Evolutionary conservation across 1,284 basidiomycete species (phyloP).

Genomic region (Apiotrichum sp.): DNA sequence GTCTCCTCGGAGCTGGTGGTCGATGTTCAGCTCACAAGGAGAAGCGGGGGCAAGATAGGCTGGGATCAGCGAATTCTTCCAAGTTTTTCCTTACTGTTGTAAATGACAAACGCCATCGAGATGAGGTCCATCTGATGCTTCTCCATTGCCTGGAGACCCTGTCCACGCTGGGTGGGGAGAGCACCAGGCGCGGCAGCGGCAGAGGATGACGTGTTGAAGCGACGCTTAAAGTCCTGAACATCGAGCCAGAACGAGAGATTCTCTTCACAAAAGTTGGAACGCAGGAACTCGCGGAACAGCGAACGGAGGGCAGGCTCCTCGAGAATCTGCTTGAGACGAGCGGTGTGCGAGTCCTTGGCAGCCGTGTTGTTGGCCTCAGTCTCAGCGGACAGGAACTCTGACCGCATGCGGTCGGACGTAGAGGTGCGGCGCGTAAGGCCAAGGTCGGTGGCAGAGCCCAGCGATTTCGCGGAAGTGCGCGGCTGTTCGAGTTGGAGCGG

Average conservation of each 20-base stretch:
- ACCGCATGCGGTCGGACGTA: slow-evolving; percentile 65
- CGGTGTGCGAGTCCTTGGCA: slow-evolving; percentile 77
- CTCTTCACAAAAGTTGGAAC: slow-evolving; percentile 95
- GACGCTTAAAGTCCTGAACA: slow-evolving; percentile 91
- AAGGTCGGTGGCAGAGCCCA: slow-evolving; percentile 50
- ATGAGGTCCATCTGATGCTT: slow-evolving; percentile 93
- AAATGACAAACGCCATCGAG: slow-evolving; percentile 84
- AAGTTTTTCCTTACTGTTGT: slow-evolving; percentile 41
- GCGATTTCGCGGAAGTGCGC: slow-evolving; percentile 20
- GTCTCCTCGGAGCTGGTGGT: slow-evolving; percentile 91
- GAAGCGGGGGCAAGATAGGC: slow-evolving; percentile 92
- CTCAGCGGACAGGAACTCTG: slow-evolving; percentile 18
- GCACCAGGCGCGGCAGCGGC: slow-evolving; percentile 60
- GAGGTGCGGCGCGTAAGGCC: slow-evolving; percentile 72
- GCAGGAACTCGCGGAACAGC: slow-evolving; percentile 89
- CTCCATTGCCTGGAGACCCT: slow-evolving; percentile 85
- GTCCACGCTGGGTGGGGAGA: slow-evolving; percentile 49
- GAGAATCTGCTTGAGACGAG: slow-evolving; percentile 83
- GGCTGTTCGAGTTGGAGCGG: not conserved
- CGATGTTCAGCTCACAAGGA: slow-evolving; percentile 94
- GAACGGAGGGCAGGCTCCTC: slow-evolving; percentile 85
- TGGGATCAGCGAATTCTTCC: slow-evolving; percentile 37
- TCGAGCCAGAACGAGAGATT: slow-evolving; percentile 96
- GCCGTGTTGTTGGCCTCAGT: not conserved
- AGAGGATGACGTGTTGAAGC: slow-evolving; percentile 90